Evolutionary conservation across 106 monocot genomes (phyloP).

Genomic region (Dactylorhiza incarnata): DNA sequence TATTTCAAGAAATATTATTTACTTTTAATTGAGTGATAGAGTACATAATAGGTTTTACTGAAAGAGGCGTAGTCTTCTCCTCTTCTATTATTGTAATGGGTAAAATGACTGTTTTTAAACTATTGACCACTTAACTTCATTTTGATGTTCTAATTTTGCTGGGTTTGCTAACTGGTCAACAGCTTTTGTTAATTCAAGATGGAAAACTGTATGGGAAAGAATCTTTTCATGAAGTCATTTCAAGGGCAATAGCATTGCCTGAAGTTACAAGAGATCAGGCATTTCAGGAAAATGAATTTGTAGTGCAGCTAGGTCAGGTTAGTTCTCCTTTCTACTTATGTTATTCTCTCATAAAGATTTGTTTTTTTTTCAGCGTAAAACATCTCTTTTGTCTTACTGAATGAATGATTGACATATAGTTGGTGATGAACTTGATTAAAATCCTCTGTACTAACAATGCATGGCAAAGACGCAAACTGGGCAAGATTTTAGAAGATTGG

Average conservation of each 20-base stretch:
- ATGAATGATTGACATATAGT: constrained; percentile 28
- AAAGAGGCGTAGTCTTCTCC: background rate
- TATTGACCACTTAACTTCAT: background rate
- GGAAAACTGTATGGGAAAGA: constrained; percentile 76
- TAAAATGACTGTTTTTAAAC: background rate
- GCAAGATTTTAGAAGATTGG: constrained; percentile 94
- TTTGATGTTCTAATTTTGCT: constrained; percentile 15
- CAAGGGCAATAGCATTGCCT: constrained; percentile 46
- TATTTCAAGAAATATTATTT: background rate
- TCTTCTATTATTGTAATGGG: background rate
- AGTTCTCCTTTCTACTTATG: background rate
- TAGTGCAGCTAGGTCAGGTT: constrained; percentile 77
- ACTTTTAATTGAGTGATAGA: background rate
- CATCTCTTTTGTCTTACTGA: background rate
- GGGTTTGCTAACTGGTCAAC: constrained; percentile 20
- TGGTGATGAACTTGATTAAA: constrained; percentile 82
- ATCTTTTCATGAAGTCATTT: constrained; percentile 68
- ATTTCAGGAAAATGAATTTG: constrained; percentile 77
- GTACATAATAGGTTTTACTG: background rate
- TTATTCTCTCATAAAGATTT: background rate
- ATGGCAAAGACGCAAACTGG: constrained; percentile 96
- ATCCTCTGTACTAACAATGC: constrained; percentile 89
- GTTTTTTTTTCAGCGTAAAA: background rate
- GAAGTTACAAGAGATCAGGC: constrained; percentile 49
- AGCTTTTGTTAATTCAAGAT: constrained; percentile 84